Conservation (phyloP, 108 stramenopile species). For the Stephanodiscus minutulus region DNA sequence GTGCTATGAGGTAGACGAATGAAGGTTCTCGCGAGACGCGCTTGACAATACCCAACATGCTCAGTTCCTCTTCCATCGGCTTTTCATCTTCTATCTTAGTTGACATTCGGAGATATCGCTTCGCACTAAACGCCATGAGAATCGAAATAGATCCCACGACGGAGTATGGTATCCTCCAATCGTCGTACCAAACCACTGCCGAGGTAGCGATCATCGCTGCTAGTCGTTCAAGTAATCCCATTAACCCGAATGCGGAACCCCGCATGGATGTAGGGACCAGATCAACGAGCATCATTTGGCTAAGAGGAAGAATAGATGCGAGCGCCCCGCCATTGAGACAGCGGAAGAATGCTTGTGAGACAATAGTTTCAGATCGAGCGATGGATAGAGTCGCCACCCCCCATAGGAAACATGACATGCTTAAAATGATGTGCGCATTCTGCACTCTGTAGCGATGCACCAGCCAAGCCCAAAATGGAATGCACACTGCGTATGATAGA, state of each 20-base stretch:
- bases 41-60: slow-evolving; percentile 43
- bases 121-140: slow-evolving; percentile 28
- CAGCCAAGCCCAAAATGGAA: slow-evolving; percentile 58
- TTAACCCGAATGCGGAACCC: slow-evolving; percentile 54
- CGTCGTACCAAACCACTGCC: slow-evolving; percentile 40
- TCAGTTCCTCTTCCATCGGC: slow-evolving; percentile 21
- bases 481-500: slow-evolving; percentile 47
- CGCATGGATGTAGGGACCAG: slow-evolving; percentile 32
- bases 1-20: slow-evolving; percentile 57
- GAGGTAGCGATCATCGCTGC: slow-evolving; percentile 54
- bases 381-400: slow-evolving; percentile 55
- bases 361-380: slow-evolving; percentile 28
- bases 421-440: slow-evolving; percentile 29
- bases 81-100: slow-evolving; percentile 12
- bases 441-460: slow-evolving; percentile 42
- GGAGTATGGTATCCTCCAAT: slow-evolving; percentile 52
- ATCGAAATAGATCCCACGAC: slow-evolving; percentile 46
- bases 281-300: slow-evolving; percentile 56
- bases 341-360: slow-evolving; percentile 47
- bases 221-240: slow-evolving; percentile 52
- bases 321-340: slow-evolving; percentile 46
- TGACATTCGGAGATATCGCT: slow-evolving; percentile 16
- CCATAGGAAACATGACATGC: slow-evolving; percentile 46
- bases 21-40: slow-evolving; percentile 50
- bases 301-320: slow-evolving; percentile 57